Evolutionary conservation across 495 filamentous ascomycete genomes (phyloP), one percentile per base, ranked within the genome.

Genomic region (Rostrohypoxylon terebratum): DNA sequence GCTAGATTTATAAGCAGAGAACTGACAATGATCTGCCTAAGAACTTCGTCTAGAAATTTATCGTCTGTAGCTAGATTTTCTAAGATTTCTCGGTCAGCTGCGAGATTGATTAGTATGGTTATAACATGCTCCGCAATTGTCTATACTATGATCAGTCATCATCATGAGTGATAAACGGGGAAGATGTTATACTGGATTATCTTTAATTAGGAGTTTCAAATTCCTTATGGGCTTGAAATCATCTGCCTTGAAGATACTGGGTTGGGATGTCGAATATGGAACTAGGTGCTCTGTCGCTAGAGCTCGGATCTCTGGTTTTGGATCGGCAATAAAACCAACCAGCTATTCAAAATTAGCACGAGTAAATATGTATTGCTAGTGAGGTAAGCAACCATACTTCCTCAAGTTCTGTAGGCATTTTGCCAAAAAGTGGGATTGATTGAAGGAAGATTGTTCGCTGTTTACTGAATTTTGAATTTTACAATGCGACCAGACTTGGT

Each of bases 101-200:
- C 93, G 40, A 99, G 86, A 79, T 99, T 99, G 78, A 98, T 90
- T 45, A 99, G 86, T 57, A 98, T 97, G 9, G 89, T 96, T 65
- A 98, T 80, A n/a, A 91, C 95, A 86, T 97, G 91, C 74, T 94
- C 93, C 20, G 95, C 92, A 66, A 97, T 97, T 73, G 91, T 87
- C 93, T 97, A 72, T 25, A 1, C 40, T 48, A 60, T 60, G 0
- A 34, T 64, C 47, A 71, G 66, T 71, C 60, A 28, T 6, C 1
- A 18, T 34, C 13, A 18, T 47, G 10, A 31, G n/a, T n/a, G 45
- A 16, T 47, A 5, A 4, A 9, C 23, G 7, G 14, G 20, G 25
- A 14, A 44, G 10, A 48, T 63, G 58, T 79, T 88, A 78, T 83
- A 94, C 93, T 33, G 87, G 82, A 74, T 94, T 89, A 77, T 98